Percentiles rank a stretch among this genome's conserved stretches.
These are phyloP conservation scores for Xylariaceae sp. DNA, from an alignment of 2,329 filamentous ascomycete genomes.

Conservation along the genomic window DNA sequence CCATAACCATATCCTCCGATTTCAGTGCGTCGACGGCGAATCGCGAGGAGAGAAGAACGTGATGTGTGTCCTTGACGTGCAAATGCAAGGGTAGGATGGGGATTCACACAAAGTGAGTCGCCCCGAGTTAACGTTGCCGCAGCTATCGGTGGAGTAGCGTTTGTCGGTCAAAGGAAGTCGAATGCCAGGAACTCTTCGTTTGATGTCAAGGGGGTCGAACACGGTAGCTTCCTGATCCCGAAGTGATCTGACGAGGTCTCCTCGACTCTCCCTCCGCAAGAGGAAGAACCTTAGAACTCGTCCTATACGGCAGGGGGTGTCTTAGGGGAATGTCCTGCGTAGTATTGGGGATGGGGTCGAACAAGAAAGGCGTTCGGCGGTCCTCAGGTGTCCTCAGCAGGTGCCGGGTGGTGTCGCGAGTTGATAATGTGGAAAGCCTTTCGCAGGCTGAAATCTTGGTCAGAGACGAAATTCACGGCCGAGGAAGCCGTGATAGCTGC, in stretches of 20 bases:
- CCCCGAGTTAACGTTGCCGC: constrained; percentile 1
- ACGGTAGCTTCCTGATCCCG: constrained; percentile 86
- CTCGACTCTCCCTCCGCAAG: constrained; percentile 98
- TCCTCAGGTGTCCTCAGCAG: constrained; percentile 46
- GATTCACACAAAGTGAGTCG: constrained; percentile 19
- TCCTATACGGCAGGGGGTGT: constrained; percentile 99
- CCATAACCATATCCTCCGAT: constrained; percentile 59
- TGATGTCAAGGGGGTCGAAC: constrained; percentile 91
- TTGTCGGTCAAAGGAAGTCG: constrained; percentile 7
- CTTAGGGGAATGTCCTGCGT: constrained; percentile 52
- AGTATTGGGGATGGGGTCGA: constrained; percentile 43
- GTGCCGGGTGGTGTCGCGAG: constrained; percentile 53
- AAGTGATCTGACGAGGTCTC: constrained; percentile 89
- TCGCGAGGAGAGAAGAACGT: constrained; percentile 17
- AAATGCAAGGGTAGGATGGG: constrained; percentile 14
- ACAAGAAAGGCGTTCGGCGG: constrained; percentile 43
- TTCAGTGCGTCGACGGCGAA: constrained; percentile 21
- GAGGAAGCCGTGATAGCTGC: constrained; percentile 54
- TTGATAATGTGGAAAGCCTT: constrained; percentile 63
- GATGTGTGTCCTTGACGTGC: constrained; percentile 17
- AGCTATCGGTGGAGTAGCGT: constrained; percentile 3
- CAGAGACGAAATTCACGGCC: constrained; percentile 58
- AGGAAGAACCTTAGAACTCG: constrained; percentile 97
- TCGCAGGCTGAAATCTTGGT: constrained; percentile 64
- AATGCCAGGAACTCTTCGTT: constrained; percentile 24